A percentile compares a stretch with the other conserved stretches of the same genome.
Conservation (phyloP, 2,329 filamentous ascomycete species). For the Apiospora malaysiana region DNA sequence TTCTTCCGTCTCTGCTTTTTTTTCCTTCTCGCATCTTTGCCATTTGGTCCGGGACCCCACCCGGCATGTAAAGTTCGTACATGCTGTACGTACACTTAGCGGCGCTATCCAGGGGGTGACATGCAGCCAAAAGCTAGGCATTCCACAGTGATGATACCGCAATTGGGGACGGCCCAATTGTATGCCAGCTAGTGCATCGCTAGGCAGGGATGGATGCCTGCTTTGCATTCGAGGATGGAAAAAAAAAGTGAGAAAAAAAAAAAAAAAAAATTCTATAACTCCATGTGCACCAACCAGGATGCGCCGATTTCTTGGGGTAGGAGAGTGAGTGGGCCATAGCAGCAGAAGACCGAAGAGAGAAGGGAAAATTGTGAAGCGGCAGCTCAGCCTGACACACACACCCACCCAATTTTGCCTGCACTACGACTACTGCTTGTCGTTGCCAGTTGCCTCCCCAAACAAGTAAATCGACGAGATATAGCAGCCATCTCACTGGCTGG, state of each 20-base stretch:
- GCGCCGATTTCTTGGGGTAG: too few species aligned
- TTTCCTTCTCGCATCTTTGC: neutral
- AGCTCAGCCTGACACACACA: neutral
- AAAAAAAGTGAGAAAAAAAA: neutral
- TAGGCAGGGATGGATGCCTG: neutral
- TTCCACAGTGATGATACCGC: conserved; percentile 17
- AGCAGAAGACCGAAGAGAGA: neutral
- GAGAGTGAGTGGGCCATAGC: too few species aligned
- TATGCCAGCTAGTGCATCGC: neutral
- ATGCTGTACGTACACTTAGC: conserved; percentile 5
- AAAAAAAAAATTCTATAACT: neutral
- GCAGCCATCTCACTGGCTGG: neutral
- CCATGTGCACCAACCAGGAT: neutral
- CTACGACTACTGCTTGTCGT: neutral
- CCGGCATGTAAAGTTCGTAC: conserved; percentile 15
- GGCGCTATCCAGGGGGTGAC: conserved; percentile 6
- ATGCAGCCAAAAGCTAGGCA: conserved; percentile 10
- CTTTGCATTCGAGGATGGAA: neutral
- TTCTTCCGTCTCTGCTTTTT: neutral
- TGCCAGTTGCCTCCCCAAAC: neutral
- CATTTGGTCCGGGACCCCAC: conserved; percentile 14
- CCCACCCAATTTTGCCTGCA: conserved; percentile 9
- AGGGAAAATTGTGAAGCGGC: neutral
- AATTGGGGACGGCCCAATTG: conserved; percentile 10
- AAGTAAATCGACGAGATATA: neutral